Conservation (phyloP, 768 basidiomycete species). For the Trametes cubensis region DNA sequence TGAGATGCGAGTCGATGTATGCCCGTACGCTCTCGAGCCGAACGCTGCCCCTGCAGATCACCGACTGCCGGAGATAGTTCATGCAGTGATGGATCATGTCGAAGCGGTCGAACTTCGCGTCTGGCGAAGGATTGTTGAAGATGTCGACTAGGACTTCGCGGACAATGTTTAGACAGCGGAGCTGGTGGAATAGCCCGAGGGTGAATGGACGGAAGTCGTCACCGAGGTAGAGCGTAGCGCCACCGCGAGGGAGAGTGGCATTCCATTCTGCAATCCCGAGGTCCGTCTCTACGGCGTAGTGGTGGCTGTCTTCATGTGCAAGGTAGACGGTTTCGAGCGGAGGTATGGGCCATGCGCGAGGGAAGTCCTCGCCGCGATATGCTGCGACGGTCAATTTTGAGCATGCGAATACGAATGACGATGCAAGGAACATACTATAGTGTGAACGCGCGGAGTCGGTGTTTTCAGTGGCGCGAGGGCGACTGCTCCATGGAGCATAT, state of each 20-base stretch:
- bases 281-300: slow-evolving; percentile 24
- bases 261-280: slow-evolving; percentile 31
- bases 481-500: no score
- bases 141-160: slow-evolving; percentile 29
- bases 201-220: slow-evolving; percentile 35
- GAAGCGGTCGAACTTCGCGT: not conserved
- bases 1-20: slow-evolving; percentile 4
- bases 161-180: slow-evolving; percentile 43
- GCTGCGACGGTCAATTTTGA: not conserved
- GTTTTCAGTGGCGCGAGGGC: no score
- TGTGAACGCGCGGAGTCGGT: no score
- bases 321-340: slow-evolving; percentile 12
- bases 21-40: slow-evolving; percentile 32
- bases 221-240: slow-evolving; percentile 35
- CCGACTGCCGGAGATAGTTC: slow-evolving; percentile 40
- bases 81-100: slow-evolving; percentile 35
- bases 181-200: slow-evolving; percentile 44
- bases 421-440: not conserved
- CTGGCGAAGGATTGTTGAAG: not conserved
- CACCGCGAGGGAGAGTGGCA: slow-evolving; percentile 36
- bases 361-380: slow-evolving; percentile 5
- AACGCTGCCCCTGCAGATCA: slow-evolving; percentile 35
- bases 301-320: slow-evolving; percentile 29
- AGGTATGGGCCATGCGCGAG: slow-evolving; percentile 6
- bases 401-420: no score